Base-by-base conservation (phyloP, 768 basidiomycete genomes). In the Mycena epipterygia region DNA sequence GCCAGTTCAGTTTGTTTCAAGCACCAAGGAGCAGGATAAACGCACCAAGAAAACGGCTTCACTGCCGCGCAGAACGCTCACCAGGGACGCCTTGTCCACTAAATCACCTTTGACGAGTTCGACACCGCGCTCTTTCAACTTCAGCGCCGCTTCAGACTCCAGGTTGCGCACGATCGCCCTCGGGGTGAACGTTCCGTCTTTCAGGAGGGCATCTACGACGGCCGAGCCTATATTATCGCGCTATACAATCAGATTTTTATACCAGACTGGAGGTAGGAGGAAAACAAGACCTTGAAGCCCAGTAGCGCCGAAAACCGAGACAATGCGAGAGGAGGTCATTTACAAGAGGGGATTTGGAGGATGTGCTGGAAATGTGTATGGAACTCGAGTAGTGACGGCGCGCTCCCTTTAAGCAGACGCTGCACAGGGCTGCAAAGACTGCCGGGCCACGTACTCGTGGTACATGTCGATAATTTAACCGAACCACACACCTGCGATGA, bases 21-120 rank as follows among this genome's bases (percentile, higher is more conserved):
- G 14, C 39, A 14, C 39, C 13, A 41, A 41, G 39, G 13, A 5
- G 39, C 5, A 5, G 14, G 39, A 13, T 33, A 58, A 21, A 35
- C 67, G 33, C 73, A 82, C 80, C 25, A 74, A 81, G 48, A 78
- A 83, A 29, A 82, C 80, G 1, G 72, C 81, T 39, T 83, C 76
- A 0, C 77, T 76, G 16, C 79, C 81, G 1, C 60, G 65, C 60
- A 81, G 70, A 3, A 78, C 80, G 7, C 57, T 58, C 52, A 66
- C 73, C 39, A 83, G 68, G 21, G 44, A 46, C 44, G 14, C 44
- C 13, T 46, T 46, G 23, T 46, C n/a, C 23, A 11, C 21, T 3
- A 7, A n/a, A n/a, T 46, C 44, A 4, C 44, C 44, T 46, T 46
- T 46, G n/a, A 46, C 44, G 5, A 46, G 21, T 19, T 46, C 44